Percentiles rank a stretch among this genome's conserved stretches.
Evolutionary conservation across 441 rosid genomes (phyloP).

Genomic region (Pelargonium myrrhifolium): DNA sequence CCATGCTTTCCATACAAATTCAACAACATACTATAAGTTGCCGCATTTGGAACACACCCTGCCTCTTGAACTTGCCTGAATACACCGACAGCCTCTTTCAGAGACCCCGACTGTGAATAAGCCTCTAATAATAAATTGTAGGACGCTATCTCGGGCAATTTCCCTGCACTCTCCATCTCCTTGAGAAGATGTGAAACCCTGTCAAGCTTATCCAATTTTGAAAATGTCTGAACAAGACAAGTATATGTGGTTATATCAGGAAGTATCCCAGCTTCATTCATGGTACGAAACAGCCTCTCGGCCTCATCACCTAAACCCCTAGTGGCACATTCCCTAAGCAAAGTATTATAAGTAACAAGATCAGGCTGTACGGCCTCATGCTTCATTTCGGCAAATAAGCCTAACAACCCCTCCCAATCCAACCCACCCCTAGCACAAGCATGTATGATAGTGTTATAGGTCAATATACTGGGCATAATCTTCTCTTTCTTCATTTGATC

Average conservation of each 20-base stretch:
- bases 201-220: constrained; percentile 50
- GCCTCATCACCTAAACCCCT: constrained; percentile 88
- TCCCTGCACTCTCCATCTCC: constrained; percentile 80
- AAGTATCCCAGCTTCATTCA: constrained; percentile 80
- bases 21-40: constrained; percentile 63
- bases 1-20: constrained; percentile 73
- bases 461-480: constrained; percentile 64
- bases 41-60: constrained; percentile 67
- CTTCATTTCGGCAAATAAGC: constrained; percentile 92
- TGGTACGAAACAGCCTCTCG: constrained; percentile 85
- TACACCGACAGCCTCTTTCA: constrained; percentile 69
- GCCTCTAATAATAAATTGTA: constrained; percentile 83
- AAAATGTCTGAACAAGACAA: constrained; percentile 71
- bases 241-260: constrained; percentile 75
- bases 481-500: constrained; percentile 77
- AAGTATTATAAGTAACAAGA: constrained; percentile 70
- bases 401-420: constrained; percentile 87
- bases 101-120: constrained; percentile 52
- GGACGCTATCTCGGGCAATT: constrained; percentile 66
- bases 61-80: constrained; percentile 83
- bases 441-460: constrained; percentile 83
- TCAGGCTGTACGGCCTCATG: constrained; percentile 84
- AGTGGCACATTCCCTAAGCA: constrained; percentile 79
- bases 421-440: constrained; percentile 83
- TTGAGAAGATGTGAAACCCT: constrained; percentile 59